A percentile compares a stretch with the other conserved stretches of the same genome.
Conservation (phyloP, 1,139 yeast species). For the Scheffersomyces quercinus region DNA sequence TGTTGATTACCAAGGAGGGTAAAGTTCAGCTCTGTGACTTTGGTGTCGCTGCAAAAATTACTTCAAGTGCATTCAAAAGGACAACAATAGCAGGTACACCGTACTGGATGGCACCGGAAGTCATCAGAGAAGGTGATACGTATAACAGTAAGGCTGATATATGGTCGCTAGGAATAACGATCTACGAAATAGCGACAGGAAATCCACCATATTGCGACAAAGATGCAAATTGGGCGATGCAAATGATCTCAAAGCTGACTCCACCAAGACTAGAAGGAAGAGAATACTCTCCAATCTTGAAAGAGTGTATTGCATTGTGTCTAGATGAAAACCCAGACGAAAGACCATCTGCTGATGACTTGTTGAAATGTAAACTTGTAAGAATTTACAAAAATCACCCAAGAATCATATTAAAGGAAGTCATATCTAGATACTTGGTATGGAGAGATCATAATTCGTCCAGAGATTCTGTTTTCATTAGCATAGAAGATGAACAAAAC, state of each 20-base stretch:
- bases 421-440: conserved; percentile 73
- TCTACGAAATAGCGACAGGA: conserved; percentile 94
- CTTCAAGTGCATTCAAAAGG: conserved; percentile 72
- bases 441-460: conserved; percentile 70
- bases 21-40: conserved; percentile 91
- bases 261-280: conserved; percentile 95
- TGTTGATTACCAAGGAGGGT: conserved; percentile 86
- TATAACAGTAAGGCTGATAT: conserved; percentile 87
- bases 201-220: conserved; percentile 97
- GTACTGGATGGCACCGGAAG: conserved; percentile 99
- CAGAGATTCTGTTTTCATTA: conserved; percentile 48
- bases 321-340: conserved; percentile 91
- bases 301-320: conserved; percentile 89
- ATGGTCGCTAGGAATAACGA: conserved; percentile 92
- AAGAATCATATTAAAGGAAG: conserved; percentile 64
- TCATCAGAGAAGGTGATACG: conserved; percentile 86
- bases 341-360: conserved; percentile 84
- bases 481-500: conserved; percentile 32
- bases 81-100: conserved; percentile 98
- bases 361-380: conserved; percentile 72
- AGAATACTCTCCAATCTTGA: conserved; percentile 70
- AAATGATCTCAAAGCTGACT: conserved; percentile 84
- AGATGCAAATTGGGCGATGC: conserved; percentile 94
- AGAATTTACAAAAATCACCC: conserved; percentile 60
- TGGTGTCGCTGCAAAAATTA: conserved; percentile 91